These are phyloP conservation scores for Lactarius sp. DNA, from an alignment of 768 basidiomycete species.

Conservation along the genomic window DNA sequence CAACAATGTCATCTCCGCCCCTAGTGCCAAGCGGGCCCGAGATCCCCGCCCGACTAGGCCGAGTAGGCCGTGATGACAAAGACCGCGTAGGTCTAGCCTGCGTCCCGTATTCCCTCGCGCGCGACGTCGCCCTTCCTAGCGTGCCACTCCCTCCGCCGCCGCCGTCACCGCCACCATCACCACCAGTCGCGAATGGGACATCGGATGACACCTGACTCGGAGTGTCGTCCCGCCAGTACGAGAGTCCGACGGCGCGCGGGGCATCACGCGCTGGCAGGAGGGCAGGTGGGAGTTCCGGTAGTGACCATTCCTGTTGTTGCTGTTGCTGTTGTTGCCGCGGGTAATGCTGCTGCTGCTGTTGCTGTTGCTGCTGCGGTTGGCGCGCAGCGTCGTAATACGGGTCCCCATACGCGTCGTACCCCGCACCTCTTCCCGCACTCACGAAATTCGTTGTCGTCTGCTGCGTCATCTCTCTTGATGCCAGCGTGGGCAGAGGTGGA, in stretches of 20 bases:
- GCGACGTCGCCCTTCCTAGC: too few relatives aligned
- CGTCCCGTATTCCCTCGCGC: neutral
- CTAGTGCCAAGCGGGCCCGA: slow-evolving; percentile 28
- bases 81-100: too few relatives aligned
- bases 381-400: neutral
- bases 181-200: neutral
- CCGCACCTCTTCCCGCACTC: neutral
- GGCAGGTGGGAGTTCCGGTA: neutral
- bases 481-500: too few relatives aligned
- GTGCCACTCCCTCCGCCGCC: neutral
- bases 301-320: neutral
- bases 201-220: neutral
- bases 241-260: neutral
- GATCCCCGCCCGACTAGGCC: slow-evolving; percentile 22
- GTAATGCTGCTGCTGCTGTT: too few relatives aligned
- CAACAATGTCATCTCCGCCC: neutral
- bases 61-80: too few relatives aligned
- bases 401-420: neutral
- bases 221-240: neutral
- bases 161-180: neutral
- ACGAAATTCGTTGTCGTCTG: neutral
- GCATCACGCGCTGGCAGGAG: neutral
- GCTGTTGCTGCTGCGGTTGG: neutral
- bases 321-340: neutral
- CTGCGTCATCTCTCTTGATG: neutral